Conservation (phyloP, 140 eudicot species). For the Anethum foeniculum region DNA sequence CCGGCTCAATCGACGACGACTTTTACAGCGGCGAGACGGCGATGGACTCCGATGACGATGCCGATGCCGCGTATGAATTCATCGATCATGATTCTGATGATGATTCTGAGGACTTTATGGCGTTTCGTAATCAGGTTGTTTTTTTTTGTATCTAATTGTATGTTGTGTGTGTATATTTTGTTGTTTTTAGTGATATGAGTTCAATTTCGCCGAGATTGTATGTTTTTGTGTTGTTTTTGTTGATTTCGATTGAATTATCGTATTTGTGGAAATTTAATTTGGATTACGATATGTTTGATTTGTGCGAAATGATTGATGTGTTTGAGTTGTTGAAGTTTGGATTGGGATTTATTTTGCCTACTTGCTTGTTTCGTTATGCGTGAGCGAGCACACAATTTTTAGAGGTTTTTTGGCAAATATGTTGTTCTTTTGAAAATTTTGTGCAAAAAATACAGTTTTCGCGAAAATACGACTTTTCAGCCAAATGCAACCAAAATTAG, state of each 20-base stretch:
- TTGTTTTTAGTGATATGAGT: neutral
- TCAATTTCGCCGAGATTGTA: neutral
- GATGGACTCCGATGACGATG: slow-evolving; percentile 57
- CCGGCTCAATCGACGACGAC: slow-evolving; percentile 46
- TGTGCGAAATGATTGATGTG: neutral
- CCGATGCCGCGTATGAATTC: slow-evolving; percentile 54
- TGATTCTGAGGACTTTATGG: slow-evolving; percentile 46
- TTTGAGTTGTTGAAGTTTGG: neutral
- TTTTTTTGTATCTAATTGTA: neutral
- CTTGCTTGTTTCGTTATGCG: neutral
- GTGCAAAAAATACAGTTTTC: no score
- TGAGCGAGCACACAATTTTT: no score
- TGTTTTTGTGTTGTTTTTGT: neutral
- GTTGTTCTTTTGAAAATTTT: no score
- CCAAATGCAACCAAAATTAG: no score
- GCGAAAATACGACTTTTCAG: no score
- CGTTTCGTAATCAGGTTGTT: slow-evolving; percentile 47
- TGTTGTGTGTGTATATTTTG: no score
- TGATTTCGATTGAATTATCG: neutral
- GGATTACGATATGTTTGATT: neutral
- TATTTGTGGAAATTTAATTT: neutral
- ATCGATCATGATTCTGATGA: slow-evolving; percentile 66
- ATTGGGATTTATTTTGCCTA: neutral
- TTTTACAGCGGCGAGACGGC: slow-evolving; percentile 68
- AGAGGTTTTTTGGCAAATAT: no score